These are phyloP conservation scores for Leucosporidium creatinivorum DNA, from an alignment of 768 basidiomycete species.

Conservation along the genomic window DNA sequence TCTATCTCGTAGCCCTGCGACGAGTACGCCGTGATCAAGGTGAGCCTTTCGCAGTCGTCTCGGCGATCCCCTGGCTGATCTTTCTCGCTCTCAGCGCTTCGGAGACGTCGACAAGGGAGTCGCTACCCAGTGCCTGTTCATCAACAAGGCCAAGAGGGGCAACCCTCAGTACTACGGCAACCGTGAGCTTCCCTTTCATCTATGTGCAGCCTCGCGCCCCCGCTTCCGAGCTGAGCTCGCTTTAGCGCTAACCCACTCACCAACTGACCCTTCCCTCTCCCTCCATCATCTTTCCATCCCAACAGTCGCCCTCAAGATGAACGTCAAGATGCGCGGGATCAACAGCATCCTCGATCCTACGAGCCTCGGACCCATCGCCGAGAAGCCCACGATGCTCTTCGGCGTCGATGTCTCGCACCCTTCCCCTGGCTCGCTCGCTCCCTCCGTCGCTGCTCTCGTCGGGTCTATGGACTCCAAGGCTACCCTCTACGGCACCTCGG, in stretches of 20 bases:
- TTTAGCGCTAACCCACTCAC: too few species aligned
- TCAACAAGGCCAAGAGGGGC: slow-evolving; percentile 27
- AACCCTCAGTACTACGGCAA: slow-evolving; percentile 9
- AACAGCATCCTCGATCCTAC: slow-evolving; percentile 18
- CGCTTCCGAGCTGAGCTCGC: too few species aligned
- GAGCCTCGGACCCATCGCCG: slow-evolving; percentile 10
- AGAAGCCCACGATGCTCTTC: slow-evolving; percentile 8
- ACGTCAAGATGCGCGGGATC: slow-evolving; percentile 23
- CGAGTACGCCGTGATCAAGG: background rate
- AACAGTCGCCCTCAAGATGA: slow-evolving; percentile 22
- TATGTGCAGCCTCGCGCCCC: too few species aligned
- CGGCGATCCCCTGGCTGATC: background rate
- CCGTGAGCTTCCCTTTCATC: background rate
- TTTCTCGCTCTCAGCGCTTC: slow-evolving; percentile 10
- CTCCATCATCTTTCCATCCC: slow-evolving; percentile 19
- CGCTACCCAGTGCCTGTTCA: slow-evolving; percentile 33
- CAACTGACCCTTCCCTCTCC: too few species aligned
- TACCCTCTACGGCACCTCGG: slow-evolving; percentile 20
- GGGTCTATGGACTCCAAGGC: slow-evolving; percentile 19
- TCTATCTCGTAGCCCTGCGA: slow-evolving; percentile 3
- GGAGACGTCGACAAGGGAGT: slow-evolving; percentile 29
- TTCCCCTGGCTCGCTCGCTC: slow-evolving; percentile 19
- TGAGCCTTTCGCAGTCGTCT: background rate
- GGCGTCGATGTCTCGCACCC: slow-evolving; percentile 28
- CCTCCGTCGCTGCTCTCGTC: slow-evolving; percentile 31